These are phyloP conservation scores for Jaltomata sinuosa DNA, from an alignment of 257 asterid genomes.

Conservation along the genomic window DNA sequence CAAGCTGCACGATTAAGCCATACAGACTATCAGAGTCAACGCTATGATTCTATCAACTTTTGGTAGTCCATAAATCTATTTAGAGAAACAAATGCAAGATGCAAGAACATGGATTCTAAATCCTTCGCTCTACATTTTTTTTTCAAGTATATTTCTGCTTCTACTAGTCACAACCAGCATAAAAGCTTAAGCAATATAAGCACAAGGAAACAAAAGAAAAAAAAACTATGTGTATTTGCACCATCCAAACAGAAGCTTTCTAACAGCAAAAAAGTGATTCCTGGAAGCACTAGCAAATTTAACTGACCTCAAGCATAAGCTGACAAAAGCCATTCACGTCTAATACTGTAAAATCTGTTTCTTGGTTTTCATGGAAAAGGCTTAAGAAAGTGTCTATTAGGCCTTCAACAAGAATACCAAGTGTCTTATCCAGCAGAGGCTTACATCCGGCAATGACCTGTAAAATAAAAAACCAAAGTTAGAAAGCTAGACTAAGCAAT, in stretches of 20 bases:
- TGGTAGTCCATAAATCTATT: not conserved
- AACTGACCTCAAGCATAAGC: constrained; percentile 89
- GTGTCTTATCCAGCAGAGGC: constrained; percentile 85
- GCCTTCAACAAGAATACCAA: constrained; percentile 96
- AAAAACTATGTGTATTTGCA: not conserved
- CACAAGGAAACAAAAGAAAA: not conserved
- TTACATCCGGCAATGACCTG: constrained; percentile 96
- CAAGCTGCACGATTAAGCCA: constrained; percentile 62
- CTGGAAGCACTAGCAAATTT: not conserved
- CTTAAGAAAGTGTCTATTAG: constrained; percentile 79
- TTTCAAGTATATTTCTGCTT: not conserved
- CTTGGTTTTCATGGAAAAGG: constrained; percentile 63
- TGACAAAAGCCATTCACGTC: constrained; percentile 93
- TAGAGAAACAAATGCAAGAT: not conserved
- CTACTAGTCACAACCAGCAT: not conserved
- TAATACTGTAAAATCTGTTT: constrained; percentile 58
- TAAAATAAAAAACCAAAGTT: constrained; percentile 7
- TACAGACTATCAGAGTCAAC: constrained; percentile 1
- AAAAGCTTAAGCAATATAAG: not conserved
- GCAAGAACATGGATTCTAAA: not conserved
- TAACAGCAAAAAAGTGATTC: not conserved
- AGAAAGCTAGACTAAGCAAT: not conserved
- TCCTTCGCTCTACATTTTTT: not conserved
- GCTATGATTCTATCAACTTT: not conserved
- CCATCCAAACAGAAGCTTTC: not conserved